Evolutionary conservation across 2,329 filamentous ascomycete species (phyloP), one percentile per base, ranked within the genome.

Genomic region (Sporothrix humicola): DNA sequence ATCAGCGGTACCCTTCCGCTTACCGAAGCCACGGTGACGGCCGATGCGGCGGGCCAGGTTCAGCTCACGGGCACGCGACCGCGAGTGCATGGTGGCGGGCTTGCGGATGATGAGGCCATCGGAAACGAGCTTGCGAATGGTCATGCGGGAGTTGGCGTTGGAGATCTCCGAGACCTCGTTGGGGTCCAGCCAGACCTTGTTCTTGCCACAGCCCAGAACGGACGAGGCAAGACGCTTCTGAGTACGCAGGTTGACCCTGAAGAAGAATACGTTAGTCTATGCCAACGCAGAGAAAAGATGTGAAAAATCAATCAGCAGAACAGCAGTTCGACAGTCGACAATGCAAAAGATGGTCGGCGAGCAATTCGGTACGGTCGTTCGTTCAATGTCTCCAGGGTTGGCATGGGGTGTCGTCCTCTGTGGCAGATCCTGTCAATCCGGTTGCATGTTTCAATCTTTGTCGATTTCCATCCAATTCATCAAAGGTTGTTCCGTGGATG

Each of bases 21-120:
- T 99, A 93, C 96, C 96, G 89, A 97, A 97, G 85, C 96, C 96
- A 87, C 96, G 93, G 91, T 99, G 96, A 87, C 96, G 91, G 84
- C 96, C 96, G 83, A 97, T 95, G 84, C 95, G 90, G 87, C 96
- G 92, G 84, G 96, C 93, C 78, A 93, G 93, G 86, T 93, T 97
- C 85, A 99, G 90, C 87, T 96, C 95, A 82, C 97, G 93, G 83
- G 96, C 96, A 83, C 96, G 94, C 82, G 93, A 91, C 87, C 97
- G 93, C 81, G 96, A 98, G 93, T 99, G 96, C 94, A 98, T 97
- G 84, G 95, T 98, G 83, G 98, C 95, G 84, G 97, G 97, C 92
- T 99, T 99, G 90, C 93, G 93, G 91, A 99, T 99, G 89, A 99
- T 99, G 85, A 99, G 93, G 88, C 96, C 97, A 97, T 99, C 97